Evolutionary conservation across 805 yeast species (phyloP).

Genomic region (Saccharomycopsis sp.): DNA sequence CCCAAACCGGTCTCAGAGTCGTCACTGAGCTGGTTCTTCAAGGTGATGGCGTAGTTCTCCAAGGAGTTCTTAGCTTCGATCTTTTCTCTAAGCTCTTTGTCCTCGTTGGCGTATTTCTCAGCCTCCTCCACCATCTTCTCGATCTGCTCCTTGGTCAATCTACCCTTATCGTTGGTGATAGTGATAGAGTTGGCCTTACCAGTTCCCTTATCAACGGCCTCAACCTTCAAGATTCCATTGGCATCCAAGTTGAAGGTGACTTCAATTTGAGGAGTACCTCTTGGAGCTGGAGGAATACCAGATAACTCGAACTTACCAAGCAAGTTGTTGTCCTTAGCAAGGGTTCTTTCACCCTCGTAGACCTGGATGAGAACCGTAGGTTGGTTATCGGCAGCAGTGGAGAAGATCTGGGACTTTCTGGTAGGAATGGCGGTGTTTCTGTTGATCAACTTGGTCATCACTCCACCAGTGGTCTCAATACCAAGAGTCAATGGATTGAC

Average conservation of each 20-base stretch:
- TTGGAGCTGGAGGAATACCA: slow-evolving; percentile 86
- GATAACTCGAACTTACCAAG: slow-evolving; percentile 82
- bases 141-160: slow-evolving; percentile 88
- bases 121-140: slow-evolving; percentile 98
- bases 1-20: slow-evolving; percentile 33
- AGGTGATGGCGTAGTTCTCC: slow-evolving; percentile 81
- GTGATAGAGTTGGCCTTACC: slow-evolving; percentile 89
- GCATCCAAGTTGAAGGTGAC: slow-evolving; percentile 86
- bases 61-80: slow-evolving; percentile 82
- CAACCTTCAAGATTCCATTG: slow-evolving; percentile 78
- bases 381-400: slow-evolving; percentile 95
- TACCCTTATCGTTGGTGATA: slow-evolving; percentile 89
- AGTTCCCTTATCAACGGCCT: slow-evolving; percentile 89
- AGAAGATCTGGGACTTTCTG: slow-evolving; percentile 89
- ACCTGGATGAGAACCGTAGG: slow-evolving; percentile 93
- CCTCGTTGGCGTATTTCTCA: slow-evolving; percentile 90
- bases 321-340: slow-evolving; percentile 88
- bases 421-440: slow-evolving; percentile 96
- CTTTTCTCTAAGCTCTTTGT: slow-evolving; percentile 73
- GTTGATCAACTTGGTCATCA: slow-evolving; percentile 90
- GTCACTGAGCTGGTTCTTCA: slow-evolving; percentile 32
- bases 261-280: slow-evolving; percentile 88
- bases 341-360: slow-evolving; percentile 92
- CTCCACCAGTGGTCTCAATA: slow-evolving; percentile 96
- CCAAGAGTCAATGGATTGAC: slow-evolving; percentile 93